These are phyloP conservation scores for Hypomyces rosellus DNA, from an alignment of 2,329 filamentous ascomycete genomes.

Conservation along the genomic window DNA sequence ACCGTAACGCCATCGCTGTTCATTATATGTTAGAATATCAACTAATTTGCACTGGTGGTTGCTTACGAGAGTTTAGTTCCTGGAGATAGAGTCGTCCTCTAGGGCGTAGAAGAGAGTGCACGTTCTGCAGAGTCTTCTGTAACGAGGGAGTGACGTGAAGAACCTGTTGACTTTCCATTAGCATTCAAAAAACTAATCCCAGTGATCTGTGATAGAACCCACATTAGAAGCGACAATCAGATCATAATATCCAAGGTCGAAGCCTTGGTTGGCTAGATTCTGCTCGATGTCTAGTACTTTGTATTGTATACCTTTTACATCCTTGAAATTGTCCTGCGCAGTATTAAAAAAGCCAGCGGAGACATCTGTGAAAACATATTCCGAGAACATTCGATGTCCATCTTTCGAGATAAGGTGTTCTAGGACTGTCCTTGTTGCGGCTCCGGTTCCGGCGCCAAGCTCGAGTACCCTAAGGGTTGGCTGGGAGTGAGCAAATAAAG, in stretches of 20 bases:
- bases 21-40: too few relatives aligned
- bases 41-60: neutral
- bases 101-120: neutral
- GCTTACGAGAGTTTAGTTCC: constrained; percentile 14
- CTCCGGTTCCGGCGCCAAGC: constrained; percentile 36
- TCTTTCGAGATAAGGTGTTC: neutral
- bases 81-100: constrained; percentile 3
- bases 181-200: neutral
- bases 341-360: constrained; percentile 18
- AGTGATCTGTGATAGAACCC: neutral
- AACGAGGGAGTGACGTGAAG: constrained; percentile 6
- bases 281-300: constrained; percentile 20
- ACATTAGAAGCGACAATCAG: constrained; percentile 8
- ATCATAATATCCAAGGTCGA: constrained; percentile 4
- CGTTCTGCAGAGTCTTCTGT: neutral
- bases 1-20: neutral
- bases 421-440: constrained; percentile 20
- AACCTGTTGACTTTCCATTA: neutral
- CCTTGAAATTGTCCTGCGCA: constrained; percentile 17
- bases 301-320: constrained; percentile 8
- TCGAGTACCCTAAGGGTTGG: constrained; percentile 11
- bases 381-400: constrained; percentile 2
- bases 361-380: constrained; percentile 22
- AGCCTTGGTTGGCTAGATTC: constrained; percentile 6
- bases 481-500: neutral